Percentiles rank a stretch among this genome's conserved stretches.
phyloP scores from a whole-genome alignment of 257 asterid species.

The Solanum lycopersicoides region DNA sequence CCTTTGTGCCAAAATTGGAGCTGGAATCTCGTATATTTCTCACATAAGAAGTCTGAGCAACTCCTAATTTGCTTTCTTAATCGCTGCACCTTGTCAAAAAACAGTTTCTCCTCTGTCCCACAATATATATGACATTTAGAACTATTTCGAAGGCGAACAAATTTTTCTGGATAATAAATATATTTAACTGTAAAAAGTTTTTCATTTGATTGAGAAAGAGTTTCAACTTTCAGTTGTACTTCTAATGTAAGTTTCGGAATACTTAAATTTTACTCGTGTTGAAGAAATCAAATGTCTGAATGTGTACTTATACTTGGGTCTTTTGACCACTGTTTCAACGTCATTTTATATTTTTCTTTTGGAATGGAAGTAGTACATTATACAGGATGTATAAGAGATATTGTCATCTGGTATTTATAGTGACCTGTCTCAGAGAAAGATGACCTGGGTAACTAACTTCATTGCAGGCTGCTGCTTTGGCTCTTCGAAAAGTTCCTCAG shows the following conservation, averaged over 20 bases:
- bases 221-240: background rate
- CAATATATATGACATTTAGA: background rate
- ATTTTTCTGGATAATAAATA: background rate
- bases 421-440: background rate
- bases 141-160: background rate
- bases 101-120: background rate
- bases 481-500: slow-evolving; percentile 91
- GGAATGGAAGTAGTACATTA: background rate
- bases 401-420: background rate
- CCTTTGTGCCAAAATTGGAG: background rate
- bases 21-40: background rate
- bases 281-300: background rate
- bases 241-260: background rate
- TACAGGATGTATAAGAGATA: background rate
- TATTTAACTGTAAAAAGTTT: background rate
- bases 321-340: background rate
- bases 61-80: background rate
- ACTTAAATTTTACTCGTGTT: background rate
- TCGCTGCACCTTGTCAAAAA: background rate
- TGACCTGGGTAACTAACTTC: background rate
- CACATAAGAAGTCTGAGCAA: background rate
- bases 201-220: background rate
- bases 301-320: background rate
- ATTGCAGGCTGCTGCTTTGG: slow-evolving; percentile 97
- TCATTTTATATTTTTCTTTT: background rate